Percentiles rank a stretch among this genome's conserved stretches.
Evolutionary conservation across 176 grass and related monocot genomes (phyloP).

Genomic region (Oryza glumipatula): DNA sequence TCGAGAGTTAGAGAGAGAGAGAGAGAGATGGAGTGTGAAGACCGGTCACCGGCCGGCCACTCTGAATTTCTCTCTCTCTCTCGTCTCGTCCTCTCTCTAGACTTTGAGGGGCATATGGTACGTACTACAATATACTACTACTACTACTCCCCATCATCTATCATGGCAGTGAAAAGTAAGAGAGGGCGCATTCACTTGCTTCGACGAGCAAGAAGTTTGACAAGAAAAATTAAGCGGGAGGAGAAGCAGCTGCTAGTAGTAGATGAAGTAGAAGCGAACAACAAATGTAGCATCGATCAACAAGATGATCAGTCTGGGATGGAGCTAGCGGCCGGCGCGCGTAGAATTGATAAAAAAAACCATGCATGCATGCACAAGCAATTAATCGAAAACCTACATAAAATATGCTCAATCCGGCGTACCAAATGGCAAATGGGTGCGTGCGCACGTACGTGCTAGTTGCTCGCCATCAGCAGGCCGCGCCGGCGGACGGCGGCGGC

Average conservation of each 20-base stretch:
- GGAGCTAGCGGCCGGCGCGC: neutral
- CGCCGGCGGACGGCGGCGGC: constrained; percentile 47
- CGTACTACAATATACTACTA: neutral
- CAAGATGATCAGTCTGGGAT: neutral
- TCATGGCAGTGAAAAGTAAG: constrained; percentile 12
- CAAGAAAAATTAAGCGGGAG: constrained; percentile 38
- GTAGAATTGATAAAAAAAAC: constrained; percentile 11
- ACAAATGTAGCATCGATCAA: constrained; percentile 41
- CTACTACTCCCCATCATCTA: neutral
- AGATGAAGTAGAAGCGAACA: constrained; percentile 33
- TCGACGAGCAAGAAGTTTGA: constrained; percentile 2
- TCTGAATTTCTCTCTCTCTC: neutral
- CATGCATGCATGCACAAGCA: constrained; percentile 61
- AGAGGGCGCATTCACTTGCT: constrained; percentile 21
- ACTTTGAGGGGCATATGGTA: constrained; percentile 21
- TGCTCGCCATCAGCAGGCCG: constrained; percentile 39
- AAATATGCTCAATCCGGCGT: constrained; percentile 66
- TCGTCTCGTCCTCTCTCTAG: neutral
- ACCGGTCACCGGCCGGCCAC: neutral
- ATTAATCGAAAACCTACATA: constrained; percentile 58
- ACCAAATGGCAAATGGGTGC: constrained; percentile 62
- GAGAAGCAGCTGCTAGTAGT: neutral
- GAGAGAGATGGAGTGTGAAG: neutral
- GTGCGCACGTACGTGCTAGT: constrained; percentile 19
- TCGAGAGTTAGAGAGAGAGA: neutral